Percentiles rank a stretch among this genome's conserved stretches.
These are phyloP conservation scores for Candida buenavistaensis DNA, from an alignment of 1,139 yeast species.

Conservation along the genomic window DNA sequence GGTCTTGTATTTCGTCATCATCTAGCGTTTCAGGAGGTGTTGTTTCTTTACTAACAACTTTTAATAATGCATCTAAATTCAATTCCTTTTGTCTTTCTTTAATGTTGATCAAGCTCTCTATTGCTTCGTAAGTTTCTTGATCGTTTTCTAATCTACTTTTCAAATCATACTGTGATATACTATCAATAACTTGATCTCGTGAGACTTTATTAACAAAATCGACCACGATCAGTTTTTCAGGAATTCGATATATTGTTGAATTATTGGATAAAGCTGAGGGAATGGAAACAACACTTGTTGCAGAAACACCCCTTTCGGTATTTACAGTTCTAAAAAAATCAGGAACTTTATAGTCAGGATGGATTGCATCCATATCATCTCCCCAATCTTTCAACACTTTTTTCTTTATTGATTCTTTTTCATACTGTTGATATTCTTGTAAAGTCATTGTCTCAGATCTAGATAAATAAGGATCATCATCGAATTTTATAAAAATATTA, in stretches of 20 bases:
- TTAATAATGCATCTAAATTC: conserved; percentile 27
- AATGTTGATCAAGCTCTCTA: conserved; percentile 25
- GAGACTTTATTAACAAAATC: conserved; percentile 65
- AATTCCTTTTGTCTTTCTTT: conserved; percentile 17
- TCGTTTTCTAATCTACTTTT: conserved; percentile 20
- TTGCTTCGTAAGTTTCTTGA: conserved; percentile 24
- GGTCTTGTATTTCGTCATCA: conserved; percentile 47
- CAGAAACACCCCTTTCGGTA: conserved; percentile 44
- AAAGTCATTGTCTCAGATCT: conserved; percentile 21
- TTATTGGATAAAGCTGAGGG: conserved; percentile 4
- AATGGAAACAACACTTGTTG: conserved; percentile 20
- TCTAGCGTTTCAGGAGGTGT: conserved; percentile 6
- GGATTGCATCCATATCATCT: conserved; percentile 23
- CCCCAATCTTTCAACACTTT: conserved; percentile 14
- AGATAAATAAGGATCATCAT: conserved; percentile 59
- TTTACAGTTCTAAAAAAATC: conserved; percentile 42
- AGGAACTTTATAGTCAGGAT: conserved; percentile 37
- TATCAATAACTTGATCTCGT: conserved; percentile 27
- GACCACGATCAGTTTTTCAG: conserved; percentile 70
- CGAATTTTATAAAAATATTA: conserved; percentile 64
- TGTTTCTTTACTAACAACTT: conserved; percentile 24
- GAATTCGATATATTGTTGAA: conserved; percentile 57
- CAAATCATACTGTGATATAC: conserved; percentile 25
- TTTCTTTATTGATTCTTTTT: conserved; percentile 15
- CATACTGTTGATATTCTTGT: conserved; percentile 34